A percentile compares a stretch with the other conserved stretches of the same genome.
Conservation (phyloP, 257 asterid species). For the Apocynum venetum region DNA sequence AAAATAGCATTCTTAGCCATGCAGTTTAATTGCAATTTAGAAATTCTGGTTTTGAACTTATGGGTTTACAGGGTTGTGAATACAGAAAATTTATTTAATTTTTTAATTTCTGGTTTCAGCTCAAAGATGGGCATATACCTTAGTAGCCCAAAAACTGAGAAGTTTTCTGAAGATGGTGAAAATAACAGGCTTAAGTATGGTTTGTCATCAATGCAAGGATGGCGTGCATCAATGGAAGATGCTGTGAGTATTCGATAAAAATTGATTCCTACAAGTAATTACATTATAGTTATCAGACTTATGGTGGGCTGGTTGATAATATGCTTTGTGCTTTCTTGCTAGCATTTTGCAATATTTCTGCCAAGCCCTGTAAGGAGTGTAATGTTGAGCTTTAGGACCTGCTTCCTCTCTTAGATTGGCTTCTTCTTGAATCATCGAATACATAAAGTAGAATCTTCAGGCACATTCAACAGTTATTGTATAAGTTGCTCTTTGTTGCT, state of each 20-base stretch:
- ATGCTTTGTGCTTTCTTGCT: neutral
- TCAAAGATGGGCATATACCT: conserved; percentile 83
- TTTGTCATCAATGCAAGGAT: conserved; percentile 93
- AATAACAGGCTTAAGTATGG: conserved; percentile 68
- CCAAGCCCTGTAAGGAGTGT: neutral
- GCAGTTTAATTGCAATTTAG: neutral
- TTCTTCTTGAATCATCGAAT: neutral
- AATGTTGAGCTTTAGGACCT: neutral
- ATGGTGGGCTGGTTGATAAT: neutral
- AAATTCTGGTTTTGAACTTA: neutral
- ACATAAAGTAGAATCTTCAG: neutral
- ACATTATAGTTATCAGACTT: neutral
- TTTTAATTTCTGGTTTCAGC: conserved; percentile 31
- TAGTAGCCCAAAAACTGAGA: conserved; percentile 88
- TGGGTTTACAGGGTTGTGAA: neutral
- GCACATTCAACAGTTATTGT: neutral
- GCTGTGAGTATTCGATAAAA: conserved; percentile 59
- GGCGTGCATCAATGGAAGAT: conserved; percentile 99
- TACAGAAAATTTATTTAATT: neutral
- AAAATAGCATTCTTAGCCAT: neutral
- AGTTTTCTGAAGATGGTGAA: conserved; percentile 80
- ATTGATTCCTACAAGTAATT: neutral
- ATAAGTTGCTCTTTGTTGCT: neutral
- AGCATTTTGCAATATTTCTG: neutral
- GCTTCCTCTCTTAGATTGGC: neutral